Evolutionary conservation across 768 basidiomycete genomes (phyloP), one percentile per base, ranked within the genome.

Genomic region (Tephrocybe sp.): DNA sequence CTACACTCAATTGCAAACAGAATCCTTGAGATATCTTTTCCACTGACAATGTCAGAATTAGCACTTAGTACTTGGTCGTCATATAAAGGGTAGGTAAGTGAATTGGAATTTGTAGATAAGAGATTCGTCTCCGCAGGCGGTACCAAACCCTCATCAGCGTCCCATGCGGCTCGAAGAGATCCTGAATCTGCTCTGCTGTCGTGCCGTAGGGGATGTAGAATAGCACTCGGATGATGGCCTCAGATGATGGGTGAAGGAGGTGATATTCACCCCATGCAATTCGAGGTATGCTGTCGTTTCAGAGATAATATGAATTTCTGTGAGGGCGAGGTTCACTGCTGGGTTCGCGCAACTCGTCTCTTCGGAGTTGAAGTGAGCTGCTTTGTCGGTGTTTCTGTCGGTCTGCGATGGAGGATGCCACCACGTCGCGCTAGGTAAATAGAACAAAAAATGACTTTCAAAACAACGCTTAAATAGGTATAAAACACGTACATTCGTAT

Each of bases 211-310:
- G 96, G 39, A 99, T 92, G 69, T 98, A 14, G 33, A 34, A 98
- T 72, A 98, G 98, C 55, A 98, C 89, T 14, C 98, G 79, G 54
- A 98, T 85, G 31, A 77, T 83, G 0, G 90, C 94, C 59, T 88
- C 83, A 0, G 92, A 95, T 12, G 82, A 76, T 7, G 68, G 3
- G 76, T 72, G 56, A 89, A 85, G 0, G 83, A 73, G 2, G 80
- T 74, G 1, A 89, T 67, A 16, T 83, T 63, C 50, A 89, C 83
- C 13, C 87, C 87, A 49, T 89, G 82, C 2, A 79, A 76, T 62
- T 94, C 91, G 14, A 98, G 81, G 67, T 91, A 97, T 0, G 84
- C 69, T 63, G 96, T 97, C 1, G 95, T 98, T 67, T 98, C 96
- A 53, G 89, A 82, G 51, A 99, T 94, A 66, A 98, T 84, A 58